Evolutionary conservation across 768 basidiomycete species (phyloP).

Genomic region (Clathrus columnatus): DNA sequence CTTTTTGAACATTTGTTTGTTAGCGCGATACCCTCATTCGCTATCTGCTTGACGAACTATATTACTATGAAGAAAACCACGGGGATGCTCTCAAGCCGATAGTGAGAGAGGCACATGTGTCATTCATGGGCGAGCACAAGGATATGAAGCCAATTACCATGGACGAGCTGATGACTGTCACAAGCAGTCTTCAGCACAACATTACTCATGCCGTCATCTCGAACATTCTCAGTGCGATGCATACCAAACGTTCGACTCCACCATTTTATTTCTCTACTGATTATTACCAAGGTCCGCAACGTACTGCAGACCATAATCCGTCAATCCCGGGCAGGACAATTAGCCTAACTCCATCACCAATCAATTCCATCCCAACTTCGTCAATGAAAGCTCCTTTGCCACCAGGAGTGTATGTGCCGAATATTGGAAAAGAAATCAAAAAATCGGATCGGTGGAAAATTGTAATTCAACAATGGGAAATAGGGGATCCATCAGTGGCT

Average conservation of each 20-base stretch:
- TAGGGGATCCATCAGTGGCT: too few relatives aligned
- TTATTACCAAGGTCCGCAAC: not conserved
- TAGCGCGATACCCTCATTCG: constrained; percentile 21
- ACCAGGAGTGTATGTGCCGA: too few relatives aligned
- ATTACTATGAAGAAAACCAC: constrained; percentile 21
- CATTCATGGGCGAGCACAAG: not conserved
- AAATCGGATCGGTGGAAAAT: too few relatives aligned
- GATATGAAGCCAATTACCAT: not conserved
- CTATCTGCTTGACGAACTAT: constrained; percentile 24
- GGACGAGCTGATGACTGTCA: not conserved
- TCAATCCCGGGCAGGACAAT: too few relatives aligned
- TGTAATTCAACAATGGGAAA: too few relatives aligned
- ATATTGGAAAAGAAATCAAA: too few relatives aligned
- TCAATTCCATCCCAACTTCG: too few relatives aligned
- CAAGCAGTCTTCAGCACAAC: not conserved
- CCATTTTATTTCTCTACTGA: not conserved
- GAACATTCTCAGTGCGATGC: not conserved
- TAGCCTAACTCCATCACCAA: too few relatives aligned
- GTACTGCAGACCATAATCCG: not conserved
- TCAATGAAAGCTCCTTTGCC: too few relatives aligned
- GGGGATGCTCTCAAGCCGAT: constrained; percentile 11
- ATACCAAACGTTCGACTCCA: not conserved
- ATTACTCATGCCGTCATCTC: not conserved
- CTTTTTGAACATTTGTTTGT: not conserved
- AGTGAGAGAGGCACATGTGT: not conserved